Conservation (phyloP, 2,329 filamentous ascomycete species). For the Diplocarpon mali region DNA sequence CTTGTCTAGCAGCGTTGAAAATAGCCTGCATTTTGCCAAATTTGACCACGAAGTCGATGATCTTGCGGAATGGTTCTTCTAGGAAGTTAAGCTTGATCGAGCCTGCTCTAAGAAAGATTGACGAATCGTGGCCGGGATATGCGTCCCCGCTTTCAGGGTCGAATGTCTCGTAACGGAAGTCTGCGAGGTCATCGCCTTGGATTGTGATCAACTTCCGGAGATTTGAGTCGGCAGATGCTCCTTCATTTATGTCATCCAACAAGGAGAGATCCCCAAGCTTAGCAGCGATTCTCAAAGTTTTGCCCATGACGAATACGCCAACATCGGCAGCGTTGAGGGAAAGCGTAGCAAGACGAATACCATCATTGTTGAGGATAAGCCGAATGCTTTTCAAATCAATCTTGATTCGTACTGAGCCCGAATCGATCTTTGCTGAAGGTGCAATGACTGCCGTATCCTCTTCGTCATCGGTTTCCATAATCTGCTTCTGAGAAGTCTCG, state of each 20-base stretch:
- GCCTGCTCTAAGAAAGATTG: conserved; percentile 79
- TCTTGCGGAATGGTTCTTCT: conserved; percentile 94
- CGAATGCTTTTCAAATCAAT: conserved; percentile 88
- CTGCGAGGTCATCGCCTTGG: conserved; percentile 86
- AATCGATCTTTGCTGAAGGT: conserved; percentile 11
- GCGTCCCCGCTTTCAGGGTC: conserved; percentile 56
- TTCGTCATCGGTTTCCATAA: conserved; percentile 30
- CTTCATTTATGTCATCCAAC: conserved; percentile 87
- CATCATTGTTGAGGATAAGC: conserved; percentile 93
- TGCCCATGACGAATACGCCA: conserved; percentile 75
- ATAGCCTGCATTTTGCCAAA: conserved; percentile 99
- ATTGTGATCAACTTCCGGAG: conserved; percentile 86
- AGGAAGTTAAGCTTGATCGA: conserved; percentile 96
- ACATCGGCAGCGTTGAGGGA: conserved; percentile 89
- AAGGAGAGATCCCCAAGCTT: conserved; percentile 80
- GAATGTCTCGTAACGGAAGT: conserved; percentile 96
- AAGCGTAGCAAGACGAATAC: conserved; percentile 83
- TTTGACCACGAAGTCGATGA: conserved; percentile 94
- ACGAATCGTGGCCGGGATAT: conserved; percentile 92
- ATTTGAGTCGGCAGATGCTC: conserved; percentile 69
- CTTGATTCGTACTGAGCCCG: conserved; percentile 68
- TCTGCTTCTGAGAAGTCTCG: conserved; percentile 19
- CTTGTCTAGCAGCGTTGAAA: conserved; percentile 92
- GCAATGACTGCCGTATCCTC: conserved; percentile 17
- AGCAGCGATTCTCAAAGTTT: conserved; percentile 77